These are phyloP conservation scores for Thalassiosira hispida DNA, from an alignment of 352 stramenopile species.

Conservation along the genomic window DNA sequence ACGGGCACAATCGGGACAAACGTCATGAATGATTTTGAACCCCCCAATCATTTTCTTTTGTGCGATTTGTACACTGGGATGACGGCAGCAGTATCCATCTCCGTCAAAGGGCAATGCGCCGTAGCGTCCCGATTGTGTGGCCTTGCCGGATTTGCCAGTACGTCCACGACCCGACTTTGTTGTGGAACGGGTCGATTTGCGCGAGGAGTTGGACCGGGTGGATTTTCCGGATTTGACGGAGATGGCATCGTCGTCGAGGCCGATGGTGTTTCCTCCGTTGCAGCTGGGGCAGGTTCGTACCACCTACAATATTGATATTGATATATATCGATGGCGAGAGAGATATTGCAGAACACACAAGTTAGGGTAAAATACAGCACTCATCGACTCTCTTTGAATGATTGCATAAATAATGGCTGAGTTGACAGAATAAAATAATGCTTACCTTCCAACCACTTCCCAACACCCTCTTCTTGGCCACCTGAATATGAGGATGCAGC, in stretches of 20 bases:
- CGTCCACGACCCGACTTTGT: background rate
- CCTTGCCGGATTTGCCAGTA: slow-evolving; percentile 13
- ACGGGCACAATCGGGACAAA: slow-evolving; percentile 46
- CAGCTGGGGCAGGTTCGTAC: slow-evolving; percentile 23
- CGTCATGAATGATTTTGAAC: slow-evolving; percentile 52
- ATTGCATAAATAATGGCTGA: too few relatives aligned
- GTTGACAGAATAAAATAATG: too few relatives aligned
- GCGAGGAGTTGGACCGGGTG: slow-evolving; percentile 13
- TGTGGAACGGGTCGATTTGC: slow-evolving; percentile 17
- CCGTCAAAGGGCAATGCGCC: slow-evolving; percentile 52
- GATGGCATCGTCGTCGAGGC: slow-evolving; percentile 21
- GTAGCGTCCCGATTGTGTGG: slow-evolving; percentile 30
- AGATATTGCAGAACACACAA: too few relatives aligned
- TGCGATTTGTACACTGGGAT: slow-evolving; percentile 55
- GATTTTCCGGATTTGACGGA: slow-evolving; percentile 25
- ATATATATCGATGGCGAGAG: background rate
- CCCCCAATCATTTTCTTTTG: slow-evolving; percentile 58
- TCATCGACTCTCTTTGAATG: too few relatives aligned
- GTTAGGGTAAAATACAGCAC: too few relatives aligned
- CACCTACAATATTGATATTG: background rate
- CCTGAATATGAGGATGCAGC: slow-evolving; percentile 52
- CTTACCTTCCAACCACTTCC: slow-evolving; percentile 49
- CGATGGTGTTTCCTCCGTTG: slow-evolving; percentile 9
- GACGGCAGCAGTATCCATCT: slow-evolving; percentile 54
- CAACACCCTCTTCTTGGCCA: slow-evolving; percentile 56